Conservation (phyloP, 768 basidiomycete genomes). For the Flagelloscypha sp. region DNA sequence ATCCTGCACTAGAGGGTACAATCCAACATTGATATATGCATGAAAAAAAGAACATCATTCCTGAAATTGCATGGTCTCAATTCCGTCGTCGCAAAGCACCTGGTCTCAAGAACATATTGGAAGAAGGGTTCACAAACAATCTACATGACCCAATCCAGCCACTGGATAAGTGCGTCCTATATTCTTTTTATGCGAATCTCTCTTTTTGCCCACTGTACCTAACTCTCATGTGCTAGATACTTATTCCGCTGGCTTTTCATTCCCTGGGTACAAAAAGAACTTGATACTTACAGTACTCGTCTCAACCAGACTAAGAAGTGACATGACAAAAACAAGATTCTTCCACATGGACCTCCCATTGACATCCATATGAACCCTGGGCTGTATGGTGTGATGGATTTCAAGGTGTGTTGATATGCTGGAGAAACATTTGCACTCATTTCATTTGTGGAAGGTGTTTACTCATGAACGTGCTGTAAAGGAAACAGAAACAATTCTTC, state of each 20-base stretch:
- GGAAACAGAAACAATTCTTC: too few species aligned
- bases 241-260: slow-evolving; percentile 34
- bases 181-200: slow-evolving; percentile 4
- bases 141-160: slow-evolving; percentile 13
- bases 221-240: slow-evolving; percentile 7
- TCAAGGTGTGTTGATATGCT: slow-evolving; percentile 27
- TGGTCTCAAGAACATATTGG: slow-evolving; percentile 27
- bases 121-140: slow-evolving; percentile 23
- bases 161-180: slow-evolving; percentile 14
- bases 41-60: slow-evolving; percentile 30
- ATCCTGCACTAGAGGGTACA: slow-evolving; percentile 26
- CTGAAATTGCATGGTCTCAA: slow-evolving; percentile 34
- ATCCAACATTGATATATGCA: slow-evolving; percentile 34
- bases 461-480: too few species aligned
- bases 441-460: too few species aligned
- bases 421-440: background rate
- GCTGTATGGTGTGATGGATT: slow-evolving; percentile 21
- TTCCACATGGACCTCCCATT: slow-evolving; percentile 31
- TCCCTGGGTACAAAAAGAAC: slow-evolving; percentile 31
- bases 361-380: slow-evolving; percentile 23
- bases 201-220: slow-evolving; percentile 14
- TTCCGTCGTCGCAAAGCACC: slow-evolving; percentile 21
- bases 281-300: slow-evolving; percentile 20
- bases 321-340: slow-evolving; percentile 23
- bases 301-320: slow-evolving; percentile 18